These are phyloP conservation scores for Pythium folliculosum DNA, from an alignment of 352 stramenopile genomes.

Conservation along the genomic window DNA sequence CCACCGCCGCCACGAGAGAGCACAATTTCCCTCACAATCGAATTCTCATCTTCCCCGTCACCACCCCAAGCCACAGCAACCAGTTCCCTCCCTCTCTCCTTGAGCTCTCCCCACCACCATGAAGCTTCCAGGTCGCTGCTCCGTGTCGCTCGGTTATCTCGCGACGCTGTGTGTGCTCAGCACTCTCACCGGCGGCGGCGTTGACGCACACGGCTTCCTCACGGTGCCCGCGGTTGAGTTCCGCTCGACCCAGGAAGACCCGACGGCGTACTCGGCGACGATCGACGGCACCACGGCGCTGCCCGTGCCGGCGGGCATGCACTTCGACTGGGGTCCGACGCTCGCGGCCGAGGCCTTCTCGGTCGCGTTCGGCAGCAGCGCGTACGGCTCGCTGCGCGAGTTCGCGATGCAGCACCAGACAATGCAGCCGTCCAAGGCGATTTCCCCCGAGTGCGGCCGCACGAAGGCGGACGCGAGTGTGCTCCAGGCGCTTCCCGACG, in stretches of 20 bases:
- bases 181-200: neutral
- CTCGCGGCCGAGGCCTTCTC: slow-evolving; percentile 16
- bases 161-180: neutral
- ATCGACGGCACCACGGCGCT: slow-evolving; percentile 19
- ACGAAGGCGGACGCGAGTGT: slow-evolving; percentile 14
- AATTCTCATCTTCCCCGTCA: neutral
- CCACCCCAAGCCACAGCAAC: neutral
- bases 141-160: neutral
- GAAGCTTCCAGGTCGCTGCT: neutral
- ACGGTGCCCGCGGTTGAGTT: slow-evolving; percentile 24
- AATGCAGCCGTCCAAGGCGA: slow-evolving; percentile 1
- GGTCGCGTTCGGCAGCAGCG: slow-evolving; percentile 18
- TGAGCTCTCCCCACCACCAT: neutral
- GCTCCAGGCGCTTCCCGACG: slow-evolving; percentile 19
- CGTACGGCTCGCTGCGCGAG: slow-evolving; percentile 24
- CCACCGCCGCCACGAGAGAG: neutral
- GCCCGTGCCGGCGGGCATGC: slow-evolving; percentile 13
- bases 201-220: slow-evolving; percentile 23
- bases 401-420: slow-evolving; percentile 28
- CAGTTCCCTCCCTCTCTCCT: neutral
- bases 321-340: slow-evolving; percentile 9
- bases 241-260: slow-evolving; percentile 10
- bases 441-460: slow-evolving; percentile 21
- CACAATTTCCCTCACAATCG: neutral
- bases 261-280: slow-evolving; percentile 24